Base-by-base conservation (phyloP, 345 rosid species). In the Camelina sativa region DNA sequence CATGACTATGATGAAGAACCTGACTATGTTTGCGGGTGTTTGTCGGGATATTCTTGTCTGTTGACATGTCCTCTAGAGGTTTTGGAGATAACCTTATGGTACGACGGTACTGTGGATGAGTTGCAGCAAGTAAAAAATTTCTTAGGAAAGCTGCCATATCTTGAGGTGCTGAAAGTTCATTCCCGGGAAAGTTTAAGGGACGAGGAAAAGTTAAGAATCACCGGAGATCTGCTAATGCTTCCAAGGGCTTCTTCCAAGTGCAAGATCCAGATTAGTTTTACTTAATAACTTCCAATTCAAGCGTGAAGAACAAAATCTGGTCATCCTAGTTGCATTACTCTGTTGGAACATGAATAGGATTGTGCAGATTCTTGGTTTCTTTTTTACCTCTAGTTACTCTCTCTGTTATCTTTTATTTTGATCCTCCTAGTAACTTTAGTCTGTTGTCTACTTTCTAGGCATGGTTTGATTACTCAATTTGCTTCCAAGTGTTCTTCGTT, bases 131-230 rank as follows among this genome's bases (percentile, higher is more conserved):
- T 48, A 8, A 48, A 32, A 6, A 28, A 65, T 2, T 65, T 65
- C 11, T 48, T 65, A 48, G 44, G 44, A 15, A 65, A 65, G 48
- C 11, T 66, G 12, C 8, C 71, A 13, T 9, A 34, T 35, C 47
- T 66, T 0, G 5, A 19, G 34, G 8, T 35, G 41, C 20, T 66
- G 20, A 20, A 32, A 12, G 34, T 65, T 8, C 3, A 35, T 35
- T 6, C 35, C 6, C 0, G 0, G 41, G 1, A 4, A 17, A 23
- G 3, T 1, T 4, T 30, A 30, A 30, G 34, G 7, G 34, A 4
- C 37, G 8, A 34, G 37, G 37, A 34, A 34, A 34, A 34, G 8
- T 34, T 17, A 16, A 16, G 40, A 47, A 30, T 63, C 40, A 0
- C 3, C 23, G n/a, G 9, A 7, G 40, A 65, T 10, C 3, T 38